phyloP scores from a whole-genome alignment of 2,329 filamentous ascomycete species.

The Neofusicoccum sp. region DNA sequence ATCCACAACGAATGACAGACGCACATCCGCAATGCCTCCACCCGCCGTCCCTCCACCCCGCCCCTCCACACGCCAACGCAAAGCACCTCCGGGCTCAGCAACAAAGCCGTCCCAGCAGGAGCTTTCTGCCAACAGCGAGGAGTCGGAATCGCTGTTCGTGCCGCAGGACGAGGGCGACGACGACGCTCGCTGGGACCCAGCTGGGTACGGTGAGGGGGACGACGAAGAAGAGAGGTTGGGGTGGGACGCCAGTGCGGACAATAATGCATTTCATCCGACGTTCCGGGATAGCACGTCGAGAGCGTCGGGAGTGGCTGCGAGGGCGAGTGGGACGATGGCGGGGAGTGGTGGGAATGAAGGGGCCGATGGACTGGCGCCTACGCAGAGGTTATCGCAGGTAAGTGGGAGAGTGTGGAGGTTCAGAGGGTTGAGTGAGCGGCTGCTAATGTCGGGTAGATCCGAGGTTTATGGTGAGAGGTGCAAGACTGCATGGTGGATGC shows the following conservation, averaged over 20 bases:
- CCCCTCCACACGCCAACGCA: constrained; percentile 28
- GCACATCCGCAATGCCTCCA: constrained; percentile 42
- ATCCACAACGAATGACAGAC: neutral
- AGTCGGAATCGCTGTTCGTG: constrained; percentile 70
- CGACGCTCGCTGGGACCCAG: constrained; percentile 70
- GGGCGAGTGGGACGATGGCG: neutral
- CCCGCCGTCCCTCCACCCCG: constrained; percentile 36
- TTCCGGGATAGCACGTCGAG: constrained; percentile 40
- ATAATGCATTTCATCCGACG: constrained; percentile 41
- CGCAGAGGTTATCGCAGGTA: constrained; percentile 72
- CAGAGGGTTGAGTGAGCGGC: too few species aligned
- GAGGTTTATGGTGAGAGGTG: too few species aligned
- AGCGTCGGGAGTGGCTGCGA: constrained; percentile 20
- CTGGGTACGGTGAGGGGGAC: constrained; percentile 54
- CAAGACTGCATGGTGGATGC: too few species aligned
- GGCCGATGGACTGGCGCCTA: constrained; percentile 60
- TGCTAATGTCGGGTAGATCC: too few species aligned
- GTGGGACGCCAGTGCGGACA: constrained; percentile 69
- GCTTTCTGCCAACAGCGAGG: constrained; percentile 28
- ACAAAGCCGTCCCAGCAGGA: constrained; percentile 28
- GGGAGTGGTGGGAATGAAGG: neutral
- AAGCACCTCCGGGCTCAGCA: constrained; percentile 28
- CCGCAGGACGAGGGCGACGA: constrained; percentile 56
- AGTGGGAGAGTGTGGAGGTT: too few species aligned
- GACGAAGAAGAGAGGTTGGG: constrained; percentile 67